These are phyloP conservation scores for Debaryomyces psychrophilus DNA, from an alignment of 1,139 yeast species.

Conservation along the genomic window DNA sequence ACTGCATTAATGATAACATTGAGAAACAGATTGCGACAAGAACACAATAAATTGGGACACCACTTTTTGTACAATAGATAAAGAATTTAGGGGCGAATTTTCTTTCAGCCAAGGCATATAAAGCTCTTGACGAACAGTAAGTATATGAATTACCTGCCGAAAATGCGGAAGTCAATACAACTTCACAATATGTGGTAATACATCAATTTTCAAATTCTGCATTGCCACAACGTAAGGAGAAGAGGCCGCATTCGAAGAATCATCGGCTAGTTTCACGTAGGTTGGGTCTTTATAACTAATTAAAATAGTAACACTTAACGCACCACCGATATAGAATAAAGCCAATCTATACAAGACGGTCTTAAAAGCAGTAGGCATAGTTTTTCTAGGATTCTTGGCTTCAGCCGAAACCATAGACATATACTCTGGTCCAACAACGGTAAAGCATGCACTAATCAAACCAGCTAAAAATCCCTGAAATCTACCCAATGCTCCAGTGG, in stretches of 20 bases:
- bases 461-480: constrained; percentile 74
- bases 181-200: constrained; percentile 46
- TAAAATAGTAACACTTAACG: constrained; percentile 43
- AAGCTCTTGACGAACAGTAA: constrained; percentile 47
- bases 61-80: constrained; percentile 47
- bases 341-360: constrained; percentile 75
- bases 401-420: constrained; percentile 86
- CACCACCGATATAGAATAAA: constrained; percentile 62
- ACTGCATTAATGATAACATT: constrained; percentile 31
- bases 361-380: constrained; percentile 77
- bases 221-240: constrained; percentile 52
- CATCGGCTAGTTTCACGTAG: constrained; percentile 28
- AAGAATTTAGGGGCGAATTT: constrained; percentile 46
- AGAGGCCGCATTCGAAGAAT: constrained; percentile 31
- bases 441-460: constrained; percentile 61
- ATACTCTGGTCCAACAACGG: constrained; percentile 85
- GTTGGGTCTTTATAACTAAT: constrained; percentile 45
- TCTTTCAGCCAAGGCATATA: constrained; percentile 42
- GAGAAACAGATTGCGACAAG: constrained; percentile 35
- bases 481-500: constrained; percentile 62
- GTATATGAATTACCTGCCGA: constrained; percentile 51
- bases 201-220: constrained; percentile 42
- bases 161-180: constrained; percentile 39
- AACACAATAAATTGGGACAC: constrained; percentile 62
- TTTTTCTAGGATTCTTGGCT: constrained; percentile 72